Conservation (phyloP, 202 grass and related monocot species). For the Dendrocalamus latiflorus region DNA sequence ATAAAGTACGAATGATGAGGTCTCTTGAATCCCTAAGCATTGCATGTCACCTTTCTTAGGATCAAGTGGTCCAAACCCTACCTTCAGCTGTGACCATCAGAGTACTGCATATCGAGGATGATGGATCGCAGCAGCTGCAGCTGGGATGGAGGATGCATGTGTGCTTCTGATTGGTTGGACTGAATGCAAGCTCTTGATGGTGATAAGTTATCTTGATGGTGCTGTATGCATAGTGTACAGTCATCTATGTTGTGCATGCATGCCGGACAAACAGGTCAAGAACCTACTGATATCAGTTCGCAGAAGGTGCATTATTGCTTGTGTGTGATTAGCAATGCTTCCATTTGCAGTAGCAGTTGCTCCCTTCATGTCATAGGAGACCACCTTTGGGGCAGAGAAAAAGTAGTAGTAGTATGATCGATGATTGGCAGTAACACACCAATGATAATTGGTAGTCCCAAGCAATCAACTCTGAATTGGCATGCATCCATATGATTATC, state of each 20-base stretch:
- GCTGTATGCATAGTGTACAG: not conserved
- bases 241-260: not conserved
- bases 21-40: slow-evolving; percentile 2
- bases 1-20: slow-evolving; percentile 32
- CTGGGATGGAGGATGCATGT: not conserved
- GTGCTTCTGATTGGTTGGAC: slow-evolving; percentile 28
- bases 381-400: slow-evolving; percentile 6
- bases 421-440: not conserved
- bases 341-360: slow-evolving; percentile 21
- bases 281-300: slow-evolving; percentile 15
- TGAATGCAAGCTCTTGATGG: slow-evolving; percentile 30
- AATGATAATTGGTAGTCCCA: slow-evolving; percentile 34
- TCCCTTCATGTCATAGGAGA: slow-evolving; percentile 4
- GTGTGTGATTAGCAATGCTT: slow-evolving; percentile 28
- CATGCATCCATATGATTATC: slow-evolving; percentile 17
- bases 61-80: slow-evolving; percentile 34
- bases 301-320: slow-evolving; percentile 25
- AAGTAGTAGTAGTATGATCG: not conserved
- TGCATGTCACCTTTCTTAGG: slow-evolving; percentile 29
- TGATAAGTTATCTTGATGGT: no score
- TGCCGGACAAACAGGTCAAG: slow-evolving; percentile 8
- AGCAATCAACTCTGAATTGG: slow-evolving; percentile 35
- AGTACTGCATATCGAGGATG: slow-evolving; percentile 15
- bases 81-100: slow-evolving; percentile 29
- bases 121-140: slow-evolving; percentile 13